phyloP scores from a whole-genome alignment of 176 grass and related monocot species.

The Paspalum vaginatum region DNA sequence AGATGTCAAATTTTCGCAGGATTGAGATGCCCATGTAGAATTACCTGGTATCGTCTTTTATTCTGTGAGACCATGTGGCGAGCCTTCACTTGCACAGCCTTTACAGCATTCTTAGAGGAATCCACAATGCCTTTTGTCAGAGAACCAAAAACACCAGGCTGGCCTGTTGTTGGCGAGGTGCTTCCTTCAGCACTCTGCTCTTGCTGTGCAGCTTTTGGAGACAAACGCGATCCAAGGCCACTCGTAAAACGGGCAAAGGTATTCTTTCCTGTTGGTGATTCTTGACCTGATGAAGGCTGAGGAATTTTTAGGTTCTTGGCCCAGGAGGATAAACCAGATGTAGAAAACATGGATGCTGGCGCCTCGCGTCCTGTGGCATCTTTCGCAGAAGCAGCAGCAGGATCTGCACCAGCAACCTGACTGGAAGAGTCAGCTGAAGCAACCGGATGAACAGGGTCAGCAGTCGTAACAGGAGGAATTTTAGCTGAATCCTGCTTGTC shows the following conservation, averaged over 20 bases:
- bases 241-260: conserved; percentile 82
- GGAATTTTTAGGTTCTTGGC: conserved; percentile 89
- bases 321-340: conserved; percentile 88
- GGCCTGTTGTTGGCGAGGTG: conserved; percentile 51
- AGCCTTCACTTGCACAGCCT: conserved; percentile 98
- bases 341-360: conserved; percentile 64
- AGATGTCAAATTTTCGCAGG: not conserved
- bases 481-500: conserved; percentile 48
- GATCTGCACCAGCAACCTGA: conserved; percentile 23
- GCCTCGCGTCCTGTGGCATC: conserved; percentile 50
- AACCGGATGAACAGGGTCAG: conserved; percentile 30
- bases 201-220: conserved; percentile 70
- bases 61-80: conserved; percentile 98
- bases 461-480: conserved; percentile 33
- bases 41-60: conserved; percentile 94
- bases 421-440: conserved; percentile 43
- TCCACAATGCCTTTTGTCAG: conserved; percentile 91
- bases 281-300: conserved; percentile 61
- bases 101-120: conserved; percentile 93
- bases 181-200: conserved; percentile 61
- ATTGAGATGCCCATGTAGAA: not conserved
- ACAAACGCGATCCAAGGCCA: conserved; percentile 69
- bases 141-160: conserved; percentile 82
- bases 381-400: conserved; percentile 41
- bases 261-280: conserved; percentile 77